Base-by-base conservation (phyloP, 352 stramenopile species). In the Phytopythium sindhum region DNA sequence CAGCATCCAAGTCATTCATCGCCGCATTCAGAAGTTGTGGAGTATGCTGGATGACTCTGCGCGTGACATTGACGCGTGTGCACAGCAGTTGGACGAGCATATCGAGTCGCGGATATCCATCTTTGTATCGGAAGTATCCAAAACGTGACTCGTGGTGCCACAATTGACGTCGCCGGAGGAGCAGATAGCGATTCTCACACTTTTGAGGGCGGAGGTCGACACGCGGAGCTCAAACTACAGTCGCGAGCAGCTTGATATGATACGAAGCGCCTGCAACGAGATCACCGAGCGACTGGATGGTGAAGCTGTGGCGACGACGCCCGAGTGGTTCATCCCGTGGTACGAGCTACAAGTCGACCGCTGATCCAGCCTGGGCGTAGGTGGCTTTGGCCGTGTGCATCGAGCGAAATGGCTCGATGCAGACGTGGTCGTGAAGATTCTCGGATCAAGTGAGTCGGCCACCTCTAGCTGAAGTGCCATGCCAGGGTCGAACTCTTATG, bases 391-490 rank as follows among this genome's bases (percentile, higher is more conserved):
- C 15, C 57, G 33, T 24, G 64, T 74, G 33, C 53, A 66, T 29
- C 60, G 55, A 39, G 57, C 59, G 15, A 72, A 64, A 50, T 69
- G 63, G 66, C 23, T 77, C 14, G 60, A 72, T 48, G 62, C 66
- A 4, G 17, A 57, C 8, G 68, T 74, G 15, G 66, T 77, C 28
- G 62, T 77, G 1, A 77, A 77, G 45, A 66, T 71, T 15, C 19
- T 73, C n/a, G 4, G 26, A 2, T 17, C 9, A 2, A 19, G 23
- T 3, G 4, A 12, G 7, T 57, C 66, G 28, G 28, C 33, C 29
- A 53, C 28, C 54, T 74, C 33, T 57, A 61, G 14, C 28, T 54
- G n/a, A n/a, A n/a, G n/a, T n/a, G n/a, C n/a, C n/a, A n/a, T n/a
- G n/a, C n/a, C 5, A 44, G 59, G 19, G 19, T 14, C 10, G 68